These are phyloP conservation scores for Ceratobasidium sp. DNA, from an alignment of 1,284 basidiomycete genomes.

Conservation along the genomic window DNA sequence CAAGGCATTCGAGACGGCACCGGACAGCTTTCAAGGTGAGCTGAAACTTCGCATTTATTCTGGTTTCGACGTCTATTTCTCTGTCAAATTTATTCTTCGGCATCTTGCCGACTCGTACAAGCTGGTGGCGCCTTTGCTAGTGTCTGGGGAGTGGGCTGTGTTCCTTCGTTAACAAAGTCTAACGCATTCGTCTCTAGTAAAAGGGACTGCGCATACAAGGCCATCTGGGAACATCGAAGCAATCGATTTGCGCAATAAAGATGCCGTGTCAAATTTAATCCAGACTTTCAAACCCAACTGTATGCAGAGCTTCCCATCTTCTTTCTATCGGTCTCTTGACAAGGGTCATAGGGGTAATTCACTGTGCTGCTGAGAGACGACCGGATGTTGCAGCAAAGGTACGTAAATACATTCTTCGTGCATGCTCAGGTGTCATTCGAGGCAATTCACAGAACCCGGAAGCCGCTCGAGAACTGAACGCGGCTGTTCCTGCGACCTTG, in stretches of 20 bases:
- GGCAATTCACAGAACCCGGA: conserved; percentile 65
- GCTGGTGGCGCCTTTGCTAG: neutral
- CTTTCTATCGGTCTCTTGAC: neutral
- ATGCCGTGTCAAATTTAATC: conserved; percentile 63
- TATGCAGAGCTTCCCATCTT: conserved; percentile 53
- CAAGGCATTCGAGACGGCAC: conserved; percentile 62
- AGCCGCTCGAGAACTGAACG: conserved; percentile 75
- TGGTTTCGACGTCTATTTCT: neutral
- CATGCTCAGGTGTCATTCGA: neutral
- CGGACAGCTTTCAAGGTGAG: conserved; percentile 22
- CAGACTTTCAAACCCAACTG: conserved; percentile 70
- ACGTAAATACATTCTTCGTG: neutral
- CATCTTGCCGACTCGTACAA: neutral
- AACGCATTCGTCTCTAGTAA: conserved; percentile 51
- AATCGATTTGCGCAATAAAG: conserved; percentile 68
- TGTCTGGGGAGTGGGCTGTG: neutral
- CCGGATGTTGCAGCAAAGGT: conserved; percentile 86
- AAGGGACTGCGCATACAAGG: conserved; percentile 73
- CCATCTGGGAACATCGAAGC: conserved; percentile 62
- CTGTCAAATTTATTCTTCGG: too few species aligned
- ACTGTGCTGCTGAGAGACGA: conserved; percentile 84
- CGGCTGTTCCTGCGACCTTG: conserved; percentile 68
- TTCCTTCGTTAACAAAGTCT: neutral
- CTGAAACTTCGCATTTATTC: neutral
- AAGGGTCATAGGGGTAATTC: conserved; percentile 72